A percentile compares a stretch with the other conserved stretches of the same genome.
phyloP scores from a whole-genome alignment of 202 grass and related monocot species.

The Digitaria exilis region DNA sequence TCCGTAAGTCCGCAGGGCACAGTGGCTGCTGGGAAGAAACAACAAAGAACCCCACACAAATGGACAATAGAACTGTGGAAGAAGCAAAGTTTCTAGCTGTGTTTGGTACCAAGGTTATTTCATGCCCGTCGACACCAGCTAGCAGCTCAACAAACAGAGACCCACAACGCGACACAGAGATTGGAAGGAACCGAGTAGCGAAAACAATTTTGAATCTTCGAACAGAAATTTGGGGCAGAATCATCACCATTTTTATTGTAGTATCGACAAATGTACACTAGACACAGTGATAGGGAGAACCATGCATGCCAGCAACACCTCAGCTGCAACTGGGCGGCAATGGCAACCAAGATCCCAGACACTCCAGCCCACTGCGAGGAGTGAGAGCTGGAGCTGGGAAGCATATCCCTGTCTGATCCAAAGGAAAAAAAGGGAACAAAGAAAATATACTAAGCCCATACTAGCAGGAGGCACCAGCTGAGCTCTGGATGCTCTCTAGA shows the following conservation, averaged over 20 bases:
- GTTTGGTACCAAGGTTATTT: not conserved
- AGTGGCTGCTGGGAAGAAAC: not conserved
- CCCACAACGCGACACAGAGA: not conserved
- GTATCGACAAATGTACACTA: constrained; percentile 41
- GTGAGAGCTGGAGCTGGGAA: constrained; percentile 28
- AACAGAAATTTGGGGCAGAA: not conserved
- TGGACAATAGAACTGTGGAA: too few species aligned
- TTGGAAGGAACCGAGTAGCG: not conserved
- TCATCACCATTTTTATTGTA: constrained; percentile 30
- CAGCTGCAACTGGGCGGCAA: constrained; percentile 40
- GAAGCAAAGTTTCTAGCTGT: not conserved
- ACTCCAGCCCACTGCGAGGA: constrained; percentile 7
- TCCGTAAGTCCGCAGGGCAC: not conserved
- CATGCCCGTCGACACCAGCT: not conserved
- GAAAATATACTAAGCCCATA: too few species aligned
- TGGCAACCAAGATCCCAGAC: constrained; percentile 31
- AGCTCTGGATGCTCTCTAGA: constrained; percentile 42
- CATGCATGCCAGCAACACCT: constrained; percentile 39
- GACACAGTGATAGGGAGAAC: not conserved
- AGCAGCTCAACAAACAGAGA: constrained; percentile 19
- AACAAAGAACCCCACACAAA: not conserved
- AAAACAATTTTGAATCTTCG: not conserved
- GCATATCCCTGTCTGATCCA: constrained; percentile 29
- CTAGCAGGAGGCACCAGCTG: too few species aligned
- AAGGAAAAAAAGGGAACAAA: not conserved